Conservation (phyloP, 164 flowering plant genomes). For the Saururus chinensis region DNA sequence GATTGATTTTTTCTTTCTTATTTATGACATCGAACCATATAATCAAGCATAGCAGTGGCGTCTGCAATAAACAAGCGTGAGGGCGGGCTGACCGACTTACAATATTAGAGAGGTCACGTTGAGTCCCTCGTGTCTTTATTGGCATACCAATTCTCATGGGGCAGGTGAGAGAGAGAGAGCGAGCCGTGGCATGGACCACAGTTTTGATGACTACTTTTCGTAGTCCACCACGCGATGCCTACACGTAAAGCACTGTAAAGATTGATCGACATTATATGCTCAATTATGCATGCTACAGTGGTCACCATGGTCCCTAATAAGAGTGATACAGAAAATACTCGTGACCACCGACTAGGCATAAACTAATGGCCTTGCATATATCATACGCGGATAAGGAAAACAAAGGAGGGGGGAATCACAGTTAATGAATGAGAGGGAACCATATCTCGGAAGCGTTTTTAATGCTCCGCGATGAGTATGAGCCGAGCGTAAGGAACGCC, state of each 20-base stretch:
- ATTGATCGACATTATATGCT: too few species aligned
- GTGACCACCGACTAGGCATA: background rate
- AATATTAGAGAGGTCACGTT: too few species aligned
- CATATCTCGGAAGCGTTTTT: too few species aligned
- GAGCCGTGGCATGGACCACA: background rate
- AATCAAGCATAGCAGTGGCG: too few species aligned
- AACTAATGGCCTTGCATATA: background rate
- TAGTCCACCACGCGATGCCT: slow-evolving; percentile 1
- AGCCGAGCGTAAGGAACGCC: too few species aligned
- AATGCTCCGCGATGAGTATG: too few species aligned
- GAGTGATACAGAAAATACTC: background rate
- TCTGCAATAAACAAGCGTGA: too few species aligned
- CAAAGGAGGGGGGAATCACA: background rate
- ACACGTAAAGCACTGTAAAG: background rate
- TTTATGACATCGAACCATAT: background rate
- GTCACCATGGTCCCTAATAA: background rate
- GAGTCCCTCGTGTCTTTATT: too few species aligned
- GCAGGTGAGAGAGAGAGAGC: too few species aligned
- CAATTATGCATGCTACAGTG: too few species aligned
- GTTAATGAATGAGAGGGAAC: background rate
- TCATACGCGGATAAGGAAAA: background rate
- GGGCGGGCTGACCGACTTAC: too few species aligned
- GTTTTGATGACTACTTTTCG: background rate
- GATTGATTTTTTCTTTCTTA: background rate
- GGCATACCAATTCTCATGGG: too few species aligned